Percentiles rank a stretch among this genome's conserved stretches.
Evolutionary conservation across 1,284 basidiomycete genomes (phyloP).

Genomic region (Fomes fomentarius): DNA sequence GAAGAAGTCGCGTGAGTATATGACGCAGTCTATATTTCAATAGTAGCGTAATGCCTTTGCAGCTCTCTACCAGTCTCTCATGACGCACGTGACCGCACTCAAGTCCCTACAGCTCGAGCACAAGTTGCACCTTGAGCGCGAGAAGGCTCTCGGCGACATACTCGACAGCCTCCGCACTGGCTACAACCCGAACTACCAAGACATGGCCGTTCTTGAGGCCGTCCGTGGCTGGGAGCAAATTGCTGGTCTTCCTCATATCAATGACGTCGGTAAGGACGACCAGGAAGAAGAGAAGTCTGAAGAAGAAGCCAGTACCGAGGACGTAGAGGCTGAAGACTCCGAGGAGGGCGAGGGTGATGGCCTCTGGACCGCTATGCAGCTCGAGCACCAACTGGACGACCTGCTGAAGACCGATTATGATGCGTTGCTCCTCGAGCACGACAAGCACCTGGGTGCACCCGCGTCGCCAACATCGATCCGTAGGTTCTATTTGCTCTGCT

Average conservation of each 20-base stretch:
- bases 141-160: slow-evolving; percentile 83
- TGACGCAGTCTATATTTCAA: slow-evolving; percentile 31
- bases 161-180: slow-evolving; percentile 80
- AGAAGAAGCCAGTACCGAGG: slow-evolving; percentile 28
- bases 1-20: slow-evolving; percentile 78
- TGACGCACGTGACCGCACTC: slow-evolving; percentile 76
- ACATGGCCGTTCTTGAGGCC: slow-evolving; percentile 98
- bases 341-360: slow-evolving; percentile 52
- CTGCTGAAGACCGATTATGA: slow-evolving; percentile 77
- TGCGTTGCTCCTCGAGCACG: slow-evolving; percentile 74
- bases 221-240: slow-evolving; percentile 92
- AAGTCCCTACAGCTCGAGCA: slow-evolving; percentile 77
- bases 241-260: slow-evolving; percentile 71
- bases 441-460: slow-evolving; percentile 57
- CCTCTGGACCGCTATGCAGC: slow-evolving; percentile 54
- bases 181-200: slow-evolving; percentile 99
- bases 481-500: slow-evolving; percentile 41
- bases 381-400: slow-evolving; percentile 64
- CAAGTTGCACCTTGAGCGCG: slow-evolving; percentile 72
- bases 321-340: slow-evolving; percentile 28
- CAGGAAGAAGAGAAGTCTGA: slow-evolving; percentile 31
- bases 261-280: slow-evolving; percentile 53
- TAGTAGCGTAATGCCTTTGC: neutral
- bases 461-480: slow-evolving; percentile 46
- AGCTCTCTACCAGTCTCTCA: slow-evolving; percentile 83